Conservation (phyloP, 2,329 filamentous ascomycete species). For the Daldinia sp. region DNA sequence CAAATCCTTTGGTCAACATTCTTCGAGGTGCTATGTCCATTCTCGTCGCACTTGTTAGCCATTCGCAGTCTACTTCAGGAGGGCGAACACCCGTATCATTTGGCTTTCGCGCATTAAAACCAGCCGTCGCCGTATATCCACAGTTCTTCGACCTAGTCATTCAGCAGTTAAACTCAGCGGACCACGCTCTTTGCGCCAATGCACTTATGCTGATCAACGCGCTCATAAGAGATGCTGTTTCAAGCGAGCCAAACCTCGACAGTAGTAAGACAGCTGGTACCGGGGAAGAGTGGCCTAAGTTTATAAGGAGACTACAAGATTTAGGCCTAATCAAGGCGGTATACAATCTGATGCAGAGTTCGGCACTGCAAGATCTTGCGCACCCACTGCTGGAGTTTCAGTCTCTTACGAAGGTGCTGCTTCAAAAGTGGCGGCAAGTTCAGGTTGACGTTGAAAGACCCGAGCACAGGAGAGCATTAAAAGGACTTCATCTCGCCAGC, state of each 20-base stretch:
- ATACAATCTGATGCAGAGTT: conserved; percentile 93
- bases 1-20: conserved; percentile 96
- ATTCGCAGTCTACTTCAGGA: conserved; percentile 71
- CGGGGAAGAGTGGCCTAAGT: conserved; percentile 88
- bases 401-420: conserved; percentile 85
- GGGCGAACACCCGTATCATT: conserved; percentile 70
- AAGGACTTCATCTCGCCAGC: conserved; percentile 86
- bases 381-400: conserved; percentile 95
- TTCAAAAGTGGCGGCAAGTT: conserved; percentile 90
- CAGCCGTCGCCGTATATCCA: conserved; percentile 89
- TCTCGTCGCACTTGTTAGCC: conserved; percentile 89
- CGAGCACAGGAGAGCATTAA: conserved; percentile 88
- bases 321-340: conserved; percentile 92
- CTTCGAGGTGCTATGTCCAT: conserved; percentile 97
- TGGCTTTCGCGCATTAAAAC: conserved; percentile 92
- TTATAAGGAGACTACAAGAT: conserved; percentile 94
- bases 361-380: conserved; percentile 88
- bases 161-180: conserved; percentile 88
- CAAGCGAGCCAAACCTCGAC: conserved; percentile 67
- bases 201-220: conserved; percentile 96
- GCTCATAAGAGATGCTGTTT: conserved; percentile 90
- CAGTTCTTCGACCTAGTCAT: conserved; percentile 96
- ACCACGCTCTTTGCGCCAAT: conserved; percentile 95
- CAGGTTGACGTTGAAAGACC: conserved; percentile 85
- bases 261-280: conserved; percentile 53